A percentile compares a stretch with the other conserved stretches of the same genome.
Evolutionary conservation across 176 grass and related monocot species (phyloP).

Genomic region (Cenchrus fungigraminus): DNA sequence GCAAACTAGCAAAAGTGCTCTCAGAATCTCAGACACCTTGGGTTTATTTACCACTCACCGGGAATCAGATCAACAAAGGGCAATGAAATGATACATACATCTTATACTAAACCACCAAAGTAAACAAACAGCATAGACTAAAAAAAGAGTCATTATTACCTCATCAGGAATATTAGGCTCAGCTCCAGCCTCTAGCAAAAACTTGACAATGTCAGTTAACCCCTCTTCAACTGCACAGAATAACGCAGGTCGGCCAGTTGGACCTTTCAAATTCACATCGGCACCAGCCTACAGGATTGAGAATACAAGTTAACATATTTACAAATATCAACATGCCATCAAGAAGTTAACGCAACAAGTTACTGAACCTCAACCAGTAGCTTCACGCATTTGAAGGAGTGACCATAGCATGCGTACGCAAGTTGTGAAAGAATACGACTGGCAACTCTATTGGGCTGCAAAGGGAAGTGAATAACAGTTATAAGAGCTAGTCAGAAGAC

Average conservation of each 20-base stretch:
- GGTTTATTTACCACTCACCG: background rate
- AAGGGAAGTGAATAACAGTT: background rate
- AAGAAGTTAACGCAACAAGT: background rate
- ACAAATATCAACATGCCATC: background rate
- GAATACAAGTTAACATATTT: background rate
- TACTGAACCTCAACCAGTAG: constrained; percentile 39
- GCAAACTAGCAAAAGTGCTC: background rate
- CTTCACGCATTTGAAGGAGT: constrained; percentile 33
- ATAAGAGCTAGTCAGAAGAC: background rate
- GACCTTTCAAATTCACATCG: constrained; percentile 41
- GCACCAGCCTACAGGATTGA: constrained; percentile 48
- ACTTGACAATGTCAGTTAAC: constrained; percentile 32
- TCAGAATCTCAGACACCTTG: background rate
- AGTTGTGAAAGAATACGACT: constrained; percentile 21
- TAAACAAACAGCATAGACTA: background rate
- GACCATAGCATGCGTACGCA: constrained; percentile 6
- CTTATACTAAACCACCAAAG: background rate
- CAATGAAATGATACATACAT: background rate
- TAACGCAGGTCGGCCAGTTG: background rate
- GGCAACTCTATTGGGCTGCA: constrained; percentile 38
- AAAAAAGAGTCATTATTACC: constrained; percentile 11
- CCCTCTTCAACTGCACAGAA: constrained; percentile 1
- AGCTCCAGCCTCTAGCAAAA: constrained; percentile 46
- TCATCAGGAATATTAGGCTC: constrained; percentile 33
- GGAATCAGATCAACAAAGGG: background rate